Percentiles rank a stretch among this genome's conserved stretches.
phyloP scores from a whole-genome alignment of 306 rosid genomes.

The Citrullus colocynthis region DNA sequence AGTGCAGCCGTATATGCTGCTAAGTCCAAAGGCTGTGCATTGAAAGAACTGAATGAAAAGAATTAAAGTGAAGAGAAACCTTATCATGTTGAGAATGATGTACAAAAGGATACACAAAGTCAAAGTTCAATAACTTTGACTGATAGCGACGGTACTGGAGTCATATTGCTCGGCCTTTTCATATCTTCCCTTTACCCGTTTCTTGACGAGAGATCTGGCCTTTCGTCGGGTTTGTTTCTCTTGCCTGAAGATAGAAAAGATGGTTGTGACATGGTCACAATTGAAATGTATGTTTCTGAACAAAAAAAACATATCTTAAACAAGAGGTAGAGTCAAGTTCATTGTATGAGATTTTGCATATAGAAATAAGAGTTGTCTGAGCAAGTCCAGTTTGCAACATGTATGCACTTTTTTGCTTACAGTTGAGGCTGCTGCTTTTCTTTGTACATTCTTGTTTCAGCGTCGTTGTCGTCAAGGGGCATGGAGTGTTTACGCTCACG shows the following conservation, averaged over 20 bases:
- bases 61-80: neutral
- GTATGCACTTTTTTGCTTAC: constrained; percentile 21
- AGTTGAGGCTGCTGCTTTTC: constrained; percentile 32
- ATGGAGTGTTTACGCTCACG: constrained; percentile 14
- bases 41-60: neutral
- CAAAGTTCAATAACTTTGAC: constrained; percentile 1
- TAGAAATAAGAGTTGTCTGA: too few species aligned
- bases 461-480: constrained; percentile 19
- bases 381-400: too few species aligned
- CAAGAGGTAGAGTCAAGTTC: neutral
- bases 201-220: constrained; percentile 25
- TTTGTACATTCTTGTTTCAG: constrained; percentile 15
- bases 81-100: neutral
- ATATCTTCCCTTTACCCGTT: constrained; percentile 28
- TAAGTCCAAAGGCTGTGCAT: neutral
- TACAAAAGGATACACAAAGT: neutral
- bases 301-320: neutral
- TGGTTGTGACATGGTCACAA: neutral
- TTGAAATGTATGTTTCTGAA: neutral
- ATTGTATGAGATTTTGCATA: neutral
- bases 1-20: neutral
- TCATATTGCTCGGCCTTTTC: constrained; percentile 28
- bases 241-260: constrained; percentile 28
- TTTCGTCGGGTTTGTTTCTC: constrained; percentile 32
- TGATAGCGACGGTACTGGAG: constrained; percentile 1